Evolutionary conservation across 495 filamentous ascomycete species (phyloP).

Genomic region (Xylaria curta): DNA sequence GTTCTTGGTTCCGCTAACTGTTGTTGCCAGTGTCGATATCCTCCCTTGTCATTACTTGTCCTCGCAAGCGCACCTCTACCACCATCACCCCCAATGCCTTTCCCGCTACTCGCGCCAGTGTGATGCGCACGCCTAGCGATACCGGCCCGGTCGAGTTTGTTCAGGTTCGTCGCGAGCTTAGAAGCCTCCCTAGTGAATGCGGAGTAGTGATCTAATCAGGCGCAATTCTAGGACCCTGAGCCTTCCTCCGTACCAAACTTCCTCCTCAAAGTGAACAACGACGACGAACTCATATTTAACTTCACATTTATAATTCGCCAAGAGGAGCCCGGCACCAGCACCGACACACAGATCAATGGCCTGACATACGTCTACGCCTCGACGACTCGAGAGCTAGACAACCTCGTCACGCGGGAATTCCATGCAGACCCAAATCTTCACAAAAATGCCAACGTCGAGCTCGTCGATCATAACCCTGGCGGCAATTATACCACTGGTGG

Average conservation of each 20-base stretch:
- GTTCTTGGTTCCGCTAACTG: slow-evolving; percentile 26
- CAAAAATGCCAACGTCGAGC: slow-evolving; percentile 93
- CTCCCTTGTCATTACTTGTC: slow-evolving; percentile 78
- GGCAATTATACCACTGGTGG: slow-evolving; percentile 86
- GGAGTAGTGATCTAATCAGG: slow-evolving; percentile 27
- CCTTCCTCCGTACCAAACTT: slow-evolving; percentile 68
- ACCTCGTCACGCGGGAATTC: slow-evolving; percentile 91
- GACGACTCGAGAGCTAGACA: slow-evolving; percentile 85
- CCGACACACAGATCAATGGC: slow-evolving; percentile 82
- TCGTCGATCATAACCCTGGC: slow-evolving; percentile 57
- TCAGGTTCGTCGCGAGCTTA: slow-evolving; percentile 66
- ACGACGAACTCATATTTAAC: slow-evolving; percentile 88
- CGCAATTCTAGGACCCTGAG: slow-evolving; percentile 75
- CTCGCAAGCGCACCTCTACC: slow-evolving; percentile 72
- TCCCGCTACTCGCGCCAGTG: slow-evolving; percentile 80
- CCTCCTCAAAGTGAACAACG: slow-evolving; percentile 84
- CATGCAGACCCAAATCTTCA: slow-evolving; percentile 97
- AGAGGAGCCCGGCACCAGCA: slow-evolving; percentile 58
- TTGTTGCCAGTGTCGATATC: slow-evolving; percentile 77
- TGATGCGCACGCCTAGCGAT: slow-evolving; percentile 77
- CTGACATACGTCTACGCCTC: slow-evolving; percentile 92
- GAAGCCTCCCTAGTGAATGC: slow-evolving; percentile 4
- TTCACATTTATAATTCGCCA: slow-evolving; percentile 91
- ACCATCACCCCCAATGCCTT: slow-evolving; percentile 87
- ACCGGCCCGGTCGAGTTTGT: slow-evolving; percentile 84